Base-by-base conservation (phyloP, 106 monocot species). In the Allium sativum region DNA sequence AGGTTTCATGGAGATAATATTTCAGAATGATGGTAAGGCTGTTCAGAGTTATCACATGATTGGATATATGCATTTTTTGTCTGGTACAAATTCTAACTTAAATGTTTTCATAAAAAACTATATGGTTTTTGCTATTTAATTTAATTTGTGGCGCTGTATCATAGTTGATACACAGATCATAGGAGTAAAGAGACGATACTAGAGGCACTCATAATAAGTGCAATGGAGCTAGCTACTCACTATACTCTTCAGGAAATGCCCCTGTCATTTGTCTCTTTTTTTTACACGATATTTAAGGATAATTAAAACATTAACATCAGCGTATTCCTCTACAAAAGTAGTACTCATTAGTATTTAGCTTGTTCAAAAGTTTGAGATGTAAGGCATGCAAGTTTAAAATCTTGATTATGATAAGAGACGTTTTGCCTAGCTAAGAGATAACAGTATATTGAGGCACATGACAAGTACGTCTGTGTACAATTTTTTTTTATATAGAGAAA, bases 1-100 rank as follows among this genome's bases (percentile, higher is more conserved):
- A 51, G 92, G 87, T 21, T 92, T 92, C 61, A 72, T 90, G 68
- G 90, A 90, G 64, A 90, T 90, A 31, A 64, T 90, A 42, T 83
- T 90, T 46, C 77, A 86, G 86, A 90, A 90, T 62, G 87, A 92
- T 63, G 87, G 78, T 58, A 87, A 86, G 7, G 65, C 13, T 45
- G 80, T 87, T 55, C 86, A 84, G 73, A 78, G 56, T 56, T 92
- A 78, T 61, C 92, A 92, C 71, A 50, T 92, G 54, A 81, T 87
- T 72, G 90, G 90, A 69, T 90, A 90, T 75, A 71, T 82, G 40
- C 82, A 85, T 62, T 90, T 86, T 82, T 86, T 64, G 90, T 80
- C 56, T 85, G 90, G 90, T 90, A 55, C 7, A 9, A 18, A 18
- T 12, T 0, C 44, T n/a, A 13, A 46, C 1, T 61, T 61, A 90